Evolutionary conservation across 805 yeast species (phyloP).

Genomic region (Candida xyloterini): DNA sequence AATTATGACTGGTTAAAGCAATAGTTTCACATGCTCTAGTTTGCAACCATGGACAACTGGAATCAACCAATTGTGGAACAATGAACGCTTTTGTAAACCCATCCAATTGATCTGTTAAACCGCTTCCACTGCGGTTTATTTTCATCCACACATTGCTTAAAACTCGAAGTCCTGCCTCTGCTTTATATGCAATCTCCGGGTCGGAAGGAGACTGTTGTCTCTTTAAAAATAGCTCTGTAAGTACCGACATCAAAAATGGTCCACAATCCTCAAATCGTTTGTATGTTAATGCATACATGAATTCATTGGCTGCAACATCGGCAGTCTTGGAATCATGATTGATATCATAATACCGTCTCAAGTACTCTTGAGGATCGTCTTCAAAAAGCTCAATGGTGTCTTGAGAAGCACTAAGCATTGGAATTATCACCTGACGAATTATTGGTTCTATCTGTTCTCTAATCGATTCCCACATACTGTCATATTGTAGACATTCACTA

Average conservation of each 20-base stretch:
- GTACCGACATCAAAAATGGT: slow-evolving; percentile 50
- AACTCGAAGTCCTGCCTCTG: slow-evolving; percentile 75
- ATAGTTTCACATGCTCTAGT: slow-evolving; percentile 67
- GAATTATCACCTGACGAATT: slow-evolving; percentile 70
- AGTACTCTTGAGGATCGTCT: slow-evolving; percentile 84
- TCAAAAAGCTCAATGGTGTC: slow-evolving; percentile 72
- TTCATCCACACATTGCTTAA: slow-evolving; percentile 64
- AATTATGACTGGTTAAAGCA: slow-evolving; percentile 27
- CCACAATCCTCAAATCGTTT: slow-evolving; percentile 39
- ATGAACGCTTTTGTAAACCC: slow-evolving; percentile 55
- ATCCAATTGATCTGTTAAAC: slow-evolving; percentile 60
- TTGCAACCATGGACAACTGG: slow-evolving; percentile 60
- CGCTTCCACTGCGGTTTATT: slow-evolving; percentile 48
- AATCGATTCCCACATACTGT: slow-evolving; percentile 60
- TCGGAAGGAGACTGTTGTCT: slow-evolving; percentile 30
- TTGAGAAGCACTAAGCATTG: slow-evolving; percentile 67
- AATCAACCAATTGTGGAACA: slow-evolving; percentile 56
- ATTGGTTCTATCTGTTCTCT: slow-evolving; percentile 64
- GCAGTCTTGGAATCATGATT: slow-evolving; percentile 46
- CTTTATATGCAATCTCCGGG: slow-evolving; percentile 47
- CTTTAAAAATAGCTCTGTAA: slow-evolving; percentile 44
- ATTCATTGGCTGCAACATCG: slow-evolving; percentile 49
- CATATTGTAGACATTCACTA: slow-evolving; percentile 52
- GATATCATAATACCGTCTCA: slow-evolving; percentile 65
- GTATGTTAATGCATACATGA: slow-evolving; percentile 24